phyloP scores from a whole-genome alignment of 1,139 yeast genomes.

The Torulaspora pretoriensis region DNA sequence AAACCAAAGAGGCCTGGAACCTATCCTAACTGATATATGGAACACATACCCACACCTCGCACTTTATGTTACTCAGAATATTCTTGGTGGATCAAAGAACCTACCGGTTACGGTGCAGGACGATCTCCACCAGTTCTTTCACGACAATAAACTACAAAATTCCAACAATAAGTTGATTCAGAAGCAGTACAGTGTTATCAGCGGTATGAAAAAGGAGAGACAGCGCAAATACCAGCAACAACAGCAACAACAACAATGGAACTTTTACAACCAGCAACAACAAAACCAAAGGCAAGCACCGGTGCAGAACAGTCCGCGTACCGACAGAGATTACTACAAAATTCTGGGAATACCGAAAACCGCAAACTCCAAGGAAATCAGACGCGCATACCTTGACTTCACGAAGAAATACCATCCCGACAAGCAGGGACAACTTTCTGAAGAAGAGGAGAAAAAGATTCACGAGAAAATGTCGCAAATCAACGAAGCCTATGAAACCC shows the following conservation, averaged over 20 bases:
- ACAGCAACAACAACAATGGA: conserved; percentile 50
- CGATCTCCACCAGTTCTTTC: conserved; percentile 23
- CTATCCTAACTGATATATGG: conserved; percentile 27
- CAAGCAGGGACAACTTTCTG: conserved; percentile 61
- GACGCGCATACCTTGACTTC: conserved; percentile 73
- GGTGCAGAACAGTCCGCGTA: conserved; percentile 27
- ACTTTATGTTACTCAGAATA: conserved; percentile 21
- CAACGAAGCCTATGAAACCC: conserved; percentile 86
- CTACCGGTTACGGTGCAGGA: conserved; percentile 18
- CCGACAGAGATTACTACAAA: conserved; percentile 75
- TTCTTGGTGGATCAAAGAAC: conserved; percentile 16
- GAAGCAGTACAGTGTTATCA: conserved; percentile 15
- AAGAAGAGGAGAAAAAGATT: conserved; percentile 69
- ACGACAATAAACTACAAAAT: conserved; percentile 21
- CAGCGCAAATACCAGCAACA: conserved; percentile 43
- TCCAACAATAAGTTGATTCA: conserved; percentile 20
- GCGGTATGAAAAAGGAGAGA: conserved; percentile 16
- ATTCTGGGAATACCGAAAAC: conserved; percentile 61
- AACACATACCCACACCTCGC: conserved; percentile 30
- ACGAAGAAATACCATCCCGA: conserved; percentile 90
- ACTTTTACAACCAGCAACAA: conserved; percentile 42
- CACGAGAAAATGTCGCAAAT: conserved; percentile 87
- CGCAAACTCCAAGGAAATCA: conserved; percentile 71
- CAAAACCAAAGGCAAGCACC: conserved; percentile 42
- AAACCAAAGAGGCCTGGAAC: conserved; percentile 19